These are phyloP conservation scores for Candida neerlandica DNA, from an alignment of 1,139 yeast species.

Conservation along the genomic window DNA sequence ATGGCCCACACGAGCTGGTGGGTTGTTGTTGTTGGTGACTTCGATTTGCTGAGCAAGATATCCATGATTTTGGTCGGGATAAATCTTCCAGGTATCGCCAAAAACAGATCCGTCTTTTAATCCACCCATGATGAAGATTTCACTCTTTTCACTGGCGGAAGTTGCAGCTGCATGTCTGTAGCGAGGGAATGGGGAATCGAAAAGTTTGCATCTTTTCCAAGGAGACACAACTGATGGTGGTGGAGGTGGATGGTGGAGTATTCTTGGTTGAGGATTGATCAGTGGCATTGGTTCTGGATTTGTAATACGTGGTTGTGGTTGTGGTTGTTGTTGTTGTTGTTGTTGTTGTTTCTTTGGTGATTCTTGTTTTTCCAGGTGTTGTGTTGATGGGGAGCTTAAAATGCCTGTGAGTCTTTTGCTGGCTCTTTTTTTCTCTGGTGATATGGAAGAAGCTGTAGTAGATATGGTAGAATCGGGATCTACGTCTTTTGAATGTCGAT, in stretches of 20 bases:
- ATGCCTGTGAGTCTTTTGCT: conserved; percentile 1
- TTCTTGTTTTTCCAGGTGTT: conserved; percentile 3
- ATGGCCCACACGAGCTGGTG: conserved; percentile 97
- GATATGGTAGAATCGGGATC: conserved; percentile 8
- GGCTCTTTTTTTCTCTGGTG: conserved; percentile 5
- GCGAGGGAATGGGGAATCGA: conserved; percentile 88
- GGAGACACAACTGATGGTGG: conserved; percentile 46
- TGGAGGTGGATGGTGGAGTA: conserved; percentile 11
- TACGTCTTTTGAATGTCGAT: conserved; percentile 4
- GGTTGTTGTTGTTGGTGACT: conserved; percentile 50
- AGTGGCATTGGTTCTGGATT: conserved; percentile 11
- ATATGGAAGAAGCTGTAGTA: conserved; percentile 8
- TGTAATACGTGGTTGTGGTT: not conserved
- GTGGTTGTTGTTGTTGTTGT: conserved; percentile 4
- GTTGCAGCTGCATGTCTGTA: conserved; percentile 90
- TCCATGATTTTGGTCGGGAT: conserved; percentile 40
- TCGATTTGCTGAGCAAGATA: conserved; percentile 68
- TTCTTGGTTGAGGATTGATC: conserved; percentile 4
- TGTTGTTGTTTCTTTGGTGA: not conserved
- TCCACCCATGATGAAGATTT: conserved; percentile 92
- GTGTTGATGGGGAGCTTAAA: conserved; percentile 1
- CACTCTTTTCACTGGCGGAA: conserved; percentile 76
- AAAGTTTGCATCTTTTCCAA: conserved; percentile 74
- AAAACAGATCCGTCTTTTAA: conserved; percentile 88
- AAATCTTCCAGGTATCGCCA: conserved; percentile 89